Percentiles rank a stretch among this genome's conserved stretches.
These are phyloP conservation scores for Claviceps pazoutovae DNA, from an alignment of 2,329 filamentous ascomycete genomes.

Conservation along the genomic window DNA sequence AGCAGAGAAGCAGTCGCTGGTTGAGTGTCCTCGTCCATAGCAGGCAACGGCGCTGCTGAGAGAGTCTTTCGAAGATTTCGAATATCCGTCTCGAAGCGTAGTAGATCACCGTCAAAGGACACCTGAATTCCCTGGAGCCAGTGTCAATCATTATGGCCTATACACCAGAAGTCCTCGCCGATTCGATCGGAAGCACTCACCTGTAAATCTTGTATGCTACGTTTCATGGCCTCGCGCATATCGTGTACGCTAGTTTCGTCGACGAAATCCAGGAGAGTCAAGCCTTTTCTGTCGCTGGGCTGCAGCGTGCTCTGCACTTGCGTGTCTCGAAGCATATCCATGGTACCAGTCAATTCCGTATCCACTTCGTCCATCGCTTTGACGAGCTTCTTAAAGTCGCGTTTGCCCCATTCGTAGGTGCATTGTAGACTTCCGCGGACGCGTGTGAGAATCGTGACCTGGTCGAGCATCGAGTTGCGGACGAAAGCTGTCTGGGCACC, in stretches of 20 bases:
- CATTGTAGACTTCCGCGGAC: conserved; percentile 37
- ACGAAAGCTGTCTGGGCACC: conserved; percentile 57
- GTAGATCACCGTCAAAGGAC: conserved; percentile 63
- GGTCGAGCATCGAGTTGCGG: conserved; percentile 43
- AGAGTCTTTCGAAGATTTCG: conserved; percentile 48
- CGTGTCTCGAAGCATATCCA: conserved; percentile 49
- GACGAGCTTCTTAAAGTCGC: conserved; percentile 48
- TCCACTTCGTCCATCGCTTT: conserved; percentile 54
- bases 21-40: conserved; percentile 18
- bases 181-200: conserved; percentile 22
- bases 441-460: conserved; percentile 36
- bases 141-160: neutral
- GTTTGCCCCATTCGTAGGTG: conserved; percentile 43
- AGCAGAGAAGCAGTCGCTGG: conserved; percentile 38
- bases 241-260: conserved; percentile 55
- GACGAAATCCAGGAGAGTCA: conserved; percentile 61
- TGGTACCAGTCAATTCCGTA: conserved; percentile 48
- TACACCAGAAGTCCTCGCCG: too few species aligned
- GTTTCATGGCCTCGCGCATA: conserved; percentile 52
- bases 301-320: conserved; percentile 50
- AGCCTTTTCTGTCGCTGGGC: conserved; percentile 41
- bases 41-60: conserved; percentile 23
- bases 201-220: conserved; percentile 57
- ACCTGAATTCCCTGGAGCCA: conserved; percentile 42
- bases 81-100: conserved; percentile 62